Evolutionary conservation across 257 asterid genomes (phyloP).

Genomic region (Scutellaria galericulata): DNA sequence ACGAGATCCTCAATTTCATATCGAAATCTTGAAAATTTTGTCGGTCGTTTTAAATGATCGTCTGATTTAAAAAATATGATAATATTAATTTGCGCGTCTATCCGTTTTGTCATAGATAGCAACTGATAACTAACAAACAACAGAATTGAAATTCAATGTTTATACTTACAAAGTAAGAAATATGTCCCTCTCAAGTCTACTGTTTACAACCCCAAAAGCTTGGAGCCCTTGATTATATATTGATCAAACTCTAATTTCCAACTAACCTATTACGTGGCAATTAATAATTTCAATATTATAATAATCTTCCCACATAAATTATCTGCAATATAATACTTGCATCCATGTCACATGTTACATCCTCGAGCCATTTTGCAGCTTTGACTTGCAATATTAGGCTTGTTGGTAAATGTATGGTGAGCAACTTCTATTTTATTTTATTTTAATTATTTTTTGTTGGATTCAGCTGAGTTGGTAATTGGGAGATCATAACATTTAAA

Average conservation of each 20-base stretch:
- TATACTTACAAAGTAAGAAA: slow-evolving; percentile 11
- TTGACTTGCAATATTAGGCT: too few species aligned
- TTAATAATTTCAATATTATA: not conserved
- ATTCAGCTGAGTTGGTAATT: too few species aligned
- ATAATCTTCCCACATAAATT: not conserved
- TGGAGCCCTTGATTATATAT: slow-evolving; percentile 32
- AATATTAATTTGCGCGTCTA: not conserved
- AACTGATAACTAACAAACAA: slow-evolving; percentile 14
- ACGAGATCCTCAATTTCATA: too few species aligned
- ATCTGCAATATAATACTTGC: not conserved
- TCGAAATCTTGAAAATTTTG: too few species aligned
- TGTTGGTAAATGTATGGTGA: not conserved
- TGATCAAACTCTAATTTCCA: not conserved
- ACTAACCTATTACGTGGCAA: slow-evolving; percentile 17
- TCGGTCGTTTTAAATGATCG: not conserved
- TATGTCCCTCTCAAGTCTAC: slow-evolving; percentile 32
- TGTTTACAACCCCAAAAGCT: slow-evolving; percentile 34
- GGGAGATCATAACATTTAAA: too few species aligned
- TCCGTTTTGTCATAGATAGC: slow-evolving; percentile 24
- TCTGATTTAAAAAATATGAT: not conserved
- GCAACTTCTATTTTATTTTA: too few species aligned
- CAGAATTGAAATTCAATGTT: not conserved
- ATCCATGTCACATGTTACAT: not conserved
- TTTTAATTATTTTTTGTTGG: too few species aligned
- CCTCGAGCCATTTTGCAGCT: not conserved